Base-by-base conservation (phyloP, 139 green algal species). In the Nannochloris sp. region DNA sequence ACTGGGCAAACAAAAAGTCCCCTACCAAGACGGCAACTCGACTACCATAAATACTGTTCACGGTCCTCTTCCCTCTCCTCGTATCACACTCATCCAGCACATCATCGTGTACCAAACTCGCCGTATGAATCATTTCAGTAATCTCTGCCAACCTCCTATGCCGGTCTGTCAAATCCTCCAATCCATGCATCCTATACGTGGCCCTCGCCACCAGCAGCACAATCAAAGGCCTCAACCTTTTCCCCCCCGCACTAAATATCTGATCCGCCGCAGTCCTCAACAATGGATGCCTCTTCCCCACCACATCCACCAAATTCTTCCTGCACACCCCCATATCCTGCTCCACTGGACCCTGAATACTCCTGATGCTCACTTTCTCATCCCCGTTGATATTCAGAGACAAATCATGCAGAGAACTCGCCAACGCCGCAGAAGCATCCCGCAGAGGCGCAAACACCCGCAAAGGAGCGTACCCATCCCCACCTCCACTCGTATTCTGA, bases 51-150 rank as follows among this genome's bases (percentile, higher is more conserved):
- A 90, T 69, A 51, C 68, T 90, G 82, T 99, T 95, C 36, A 99
- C 89, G 1, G 94, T 99, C 44, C 78, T 40, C 55, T 37, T 65
- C 91, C 91, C 91, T 81, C 93, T 73, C 1, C 93, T 76, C 0
- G 86, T 69, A 60, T 82, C 64, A 70, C 89, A 95, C 33, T 99
- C 91, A 68, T 99, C 93, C 45, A 99, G 73, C 50, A 99, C 93
- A 62, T 99, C 93, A 67, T 99, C 93, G 72, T 99, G 93, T 28
- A 99, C 91, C 36, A 99, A 70, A 67, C 75, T 90, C 37, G 93
- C 93, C 4, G 91, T 97, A 84, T 99, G 93, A 68, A 99, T 96
- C 93, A 99, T 99, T 69, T 99, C 93, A 0, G 82, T 95, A 44
- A 99, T 98, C 63, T 97, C 89, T 16, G 93, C 93, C 23, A 99